Percentiles rank a stretch among this genome's conserved stretches.
Conservation (phyloP, 225 moss, liverwort and hornwort genomes). For the Marchantia paleacea region DNA sequence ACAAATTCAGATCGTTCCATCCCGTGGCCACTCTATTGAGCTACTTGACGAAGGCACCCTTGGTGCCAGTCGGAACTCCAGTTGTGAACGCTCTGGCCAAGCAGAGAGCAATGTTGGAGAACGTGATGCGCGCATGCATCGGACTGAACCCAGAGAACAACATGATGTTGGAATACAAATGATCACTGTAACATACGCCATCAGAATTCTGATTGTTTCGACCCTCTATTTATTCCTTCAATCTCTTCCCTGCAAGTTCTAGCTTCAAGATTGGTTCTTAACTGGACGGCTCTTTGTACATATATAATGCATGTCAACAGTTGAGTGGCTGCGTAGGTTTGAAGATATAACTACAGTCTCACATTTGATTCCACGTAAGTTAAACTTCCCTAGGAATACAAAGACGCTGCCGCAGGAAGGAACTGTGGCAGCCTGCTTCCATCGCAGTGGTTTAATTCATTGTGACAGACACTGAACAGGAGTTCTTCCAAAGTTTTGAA, state of each 20-base stretch:
- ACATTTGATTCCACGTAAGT: background rate
- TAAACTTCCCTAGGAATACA: background rate
- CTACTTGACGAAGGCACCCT: constrained; percentile 88
- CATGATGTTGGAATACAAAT: constrained; percentile 99
- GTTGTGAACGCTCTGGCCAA: constrained; percentile 95
- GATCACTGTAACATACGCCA: constrained; percentile 4
- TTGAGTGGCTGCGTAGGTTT: background rate
- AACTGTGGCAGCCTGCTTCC: too few relatives aligned
- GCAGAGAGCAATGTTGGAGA: constrained; percentile 98
- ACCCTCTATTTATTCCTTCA: background rate
- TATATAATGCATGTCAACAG: background rate
- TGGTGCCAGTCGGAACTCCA: constrained; percentile 82
- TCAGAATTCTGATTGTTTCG: background rate
- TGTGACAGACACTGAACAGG: too few relatives aligned
- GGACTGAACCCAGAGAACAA: constrained; percentile 94
- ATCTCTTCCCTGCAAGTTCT: background rate
- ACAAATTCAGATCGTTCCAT: constrained; percentile 78
- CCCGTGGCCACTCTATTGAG: constrained; percentile 82
- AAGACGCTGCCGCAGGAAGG: background rate
- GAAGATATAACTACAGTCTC: background rate
- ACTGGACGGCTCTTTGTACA: background rate
- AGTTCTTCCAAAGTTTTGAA: too few relatives aligned
- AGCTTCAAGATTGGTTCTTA: background rate
- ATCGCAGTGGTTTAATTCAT: too few relatives aligned
- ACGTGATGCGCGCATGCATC: constrained; percentile 95